Base-by-base conservation (phyloP, 1,284 basidiomycete species). In the Erythrobasidium hasegawianum region DNA sequence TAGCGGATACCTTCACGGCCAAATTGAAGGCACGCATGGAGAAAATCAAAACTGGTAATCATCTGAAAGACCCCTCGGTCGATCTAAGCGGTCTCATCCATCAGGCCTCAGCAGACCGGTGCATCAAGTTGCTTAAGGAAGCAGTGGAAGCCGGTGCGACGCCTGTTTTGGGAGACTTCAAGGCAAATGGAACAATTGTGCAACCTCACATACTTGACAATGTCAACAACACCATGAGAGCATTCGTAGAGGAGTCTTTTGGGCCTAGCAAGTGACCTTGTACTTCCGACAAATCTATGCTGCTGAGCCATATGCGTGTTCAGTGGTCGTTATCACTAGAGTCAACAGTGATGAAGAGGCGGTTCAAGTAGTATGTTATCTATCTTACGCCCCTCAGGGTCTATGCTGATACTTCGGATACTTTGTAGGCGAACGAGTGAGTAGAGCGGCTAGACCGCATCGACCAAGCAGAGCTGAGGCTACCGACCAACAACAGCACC, bases 181-280 rank as follows among this genome's bases (percentile, higher is more conserved):
- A 52, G 49, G 9, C 49, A 9, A 22, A 11, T 16, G 49, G 49
- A 11, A 52, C 49, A 20, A 20, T 52, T 11, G 24, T 52, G 49
- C 49, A 52, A 22, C 49, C 49, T 14, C 49, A 52, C 22, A 52
- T 52, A 9, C 18, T 52, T 10, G 49, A 52, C 49, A 52, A 52
- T 20, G 49, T 52, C 9, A 13, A 22, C 10, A 14, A 14, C 10
- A 11, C 9, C 24, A 52, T 52, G 49, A 14, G 49, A 9, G 49
- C 49, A 11, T 52, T 52, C 18, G 49, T 52, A 11, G 49, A 52
- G 49, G 49, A 52, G 49, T 52, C 49, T 16, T 52, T 52, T 20
- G 49, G 49, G 10, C 49, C 49, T 11, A 52, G 49, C 24, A 52
- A 52, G 49, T 22, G 22, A 41, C n/a, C n/a, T n/a, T n/a, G n/a